Evolutionary conservation across 768 basidiomycete genomes (phyloP).

Genomic region (Leccinum ochraceum): DNA sequence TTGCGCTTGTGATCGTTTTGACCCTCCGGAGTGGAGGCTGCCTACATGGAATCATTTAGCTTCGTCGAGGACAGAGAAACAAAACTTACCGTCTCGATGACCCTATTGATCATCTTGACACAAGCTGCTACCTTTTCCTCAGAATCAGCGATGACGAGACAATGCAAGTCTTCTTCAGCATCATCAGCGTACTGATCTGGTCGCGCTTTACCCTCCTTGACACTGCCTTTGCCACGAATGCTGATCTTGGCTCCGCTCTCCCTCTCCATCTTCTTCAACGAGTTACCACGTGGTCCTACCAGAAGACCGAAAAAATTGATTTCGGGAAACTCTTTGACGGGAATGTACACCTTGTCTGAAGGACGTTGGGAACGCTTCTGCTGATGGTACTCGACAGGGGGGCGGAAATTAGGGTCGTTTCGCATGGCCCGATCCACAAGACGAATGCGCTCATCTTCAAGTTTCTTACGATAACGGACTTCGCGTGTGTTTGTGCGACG

Average conservation of each 20-base stretch:
- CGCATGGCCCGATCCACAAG: conserved; percentile 97
- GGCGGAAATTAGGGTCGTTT: conserved; percentile 96
- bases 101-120: conserved; percentile 94
- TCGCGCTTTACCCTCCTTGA: conserved; percentile 97
- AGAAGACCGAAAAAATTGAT: conserved; percentile 99
- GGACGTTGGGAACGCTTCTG: conserved; percentile 93
- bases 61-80: background rate
- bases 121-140: conserved; percentile 91
- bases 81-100: conserved; percentile 90
- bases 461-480: conserved; percentile 95
- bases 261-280: conserved; percentile 99
- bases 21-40: conserved; percentile 97
- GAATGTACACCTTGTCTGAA: conserved; percentile 98
- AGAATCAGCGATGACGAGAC: conserved; percentile 90
- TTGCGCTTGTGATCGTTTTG: conserved; percentile 99
- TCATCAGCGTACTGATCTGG: conserved; percentile 95
- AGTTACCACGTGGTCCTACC: conserved; percentile 97
- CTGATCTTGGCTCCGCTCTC: conserved; percentile 98
- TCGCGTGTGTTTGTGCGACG: conserved; percentile 98
- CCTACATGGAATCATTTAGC: conserved; percentile 47
- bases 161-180: conserved; percentile 98
- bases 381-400: conserved; percentile 95
- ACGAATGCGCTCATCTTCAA: conserved; percentile 88
- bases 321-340: conserved; percentile 99
- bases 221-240: conserved; percentile 96